A percentile compares a stretch with the other conserved stretches of the same genome.
Evolutionary conservation across 768 basidiomycete genomes (phyloP).

Genomic region (Hemileccinum rubropunctum): DNA sequence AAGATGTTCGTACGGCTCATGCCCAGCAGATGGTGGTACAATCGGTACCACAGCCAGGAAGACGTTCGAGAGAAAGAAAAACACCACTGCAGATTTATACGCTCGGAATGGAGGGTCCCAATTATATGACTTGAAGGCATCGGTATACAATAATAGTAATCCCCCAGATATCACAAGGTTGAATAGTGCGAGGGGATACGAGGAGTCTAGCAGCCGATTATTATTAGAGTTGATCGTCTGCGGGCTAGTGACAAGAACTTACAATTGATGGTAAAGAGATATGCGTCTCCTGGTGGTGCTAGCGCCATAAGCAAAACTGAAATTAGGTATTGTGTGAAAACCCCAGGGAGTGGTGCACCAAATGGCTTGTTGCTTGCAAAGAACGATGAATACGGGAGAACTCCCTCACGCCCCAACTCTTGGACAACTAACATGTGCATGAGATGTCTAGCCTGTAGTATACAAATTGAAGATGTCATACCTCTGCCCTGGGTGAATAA

Average conservation of each 20-base stretch:
- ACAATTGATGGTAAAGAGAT: conserved; percentile 68
- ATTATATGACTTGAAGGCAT: conserved; percentile 37
- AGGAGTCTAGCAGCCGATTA: conserved; percentile 43
- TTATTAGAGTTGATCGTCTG: neutral
- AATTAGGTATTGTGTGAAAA: conserved; percentile 60
- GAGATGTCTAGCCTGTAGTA: conserved; percentile 1
- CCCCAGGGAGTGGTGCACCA: conserved; percentile 59
- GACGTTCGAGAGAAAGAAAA: conserved; percentile 65
- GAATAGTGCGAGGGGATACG: conserved; percentile 56
- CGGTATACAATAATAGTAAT: conserved; percentile 57
- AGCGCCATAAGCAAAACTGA: conserved; percentile 53
- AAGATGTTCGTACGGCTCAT: conserved; percentile 50
- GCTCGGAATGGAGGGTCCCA: conserved; percentile 71
- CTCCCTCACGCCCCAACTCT: conserved; percentile 69
- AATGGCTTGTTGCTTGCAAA: conserved; percentile 75
- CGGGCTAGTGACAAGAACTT: conserved; percentile 22
- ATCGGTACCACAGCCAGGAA: conserved; percentile 63
- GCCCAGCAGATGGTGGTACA: conserved; percentile 55
- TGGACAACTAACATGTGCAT: conserved; percentile 51
- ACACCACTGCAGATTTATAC: conserved; percentile 43
- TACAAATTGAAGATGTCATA: conserved; percentile 24
- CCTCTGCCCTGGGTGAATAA: conserved; percentile 69
- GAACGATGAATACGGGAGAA: conserved; percentile 62
- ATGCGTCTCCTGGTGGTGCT: conserved; percentile 72
- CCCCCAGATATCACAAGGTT: conserved; percentile 62